A percentile compares a stretch with the other conserved stretches of the same genome.
These are phyloP conservation scores for Pseudocercospora fijiensis DNA, from an alignment of 2,329 filamentous ascomycete genomes.

Conservation along the genomic window DNA sequence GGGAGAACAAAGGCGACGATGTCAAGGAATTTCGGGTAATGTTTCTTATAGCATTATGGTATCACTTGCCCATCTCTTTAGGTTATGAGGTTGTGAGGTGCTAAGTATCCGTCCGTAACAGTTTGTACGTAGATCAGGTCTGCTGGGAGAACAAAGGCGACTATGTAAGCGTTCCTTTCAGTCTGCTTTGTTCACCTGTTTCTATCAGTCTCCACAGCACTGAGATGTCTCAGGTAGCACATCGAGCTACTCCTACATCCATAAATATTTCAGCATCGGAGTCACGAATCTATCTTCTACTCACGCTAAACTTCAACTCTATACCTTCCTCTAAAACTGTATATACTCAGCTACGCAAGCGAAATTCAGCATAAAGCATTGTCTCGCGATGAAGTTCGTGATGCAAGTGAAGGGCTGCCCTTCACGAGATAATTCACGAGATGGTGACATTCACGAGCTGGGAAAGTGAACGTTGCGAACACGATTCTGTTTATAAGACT, in stretches of 20 bases:
- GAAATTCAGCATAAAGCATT: not conserved
- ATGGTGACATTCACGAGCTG: not conserved
- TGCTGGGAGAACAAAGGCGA: not conserved
- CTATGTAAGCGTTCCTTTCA: not conserved
- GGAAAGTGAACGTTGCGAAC: not conserved
- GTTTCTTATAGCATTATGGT: too few species aligned
- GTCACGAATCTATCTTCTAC: not conserved
- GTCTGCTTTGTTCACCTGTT: not conserved
- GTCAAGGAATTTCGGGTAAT: too few species aligned
- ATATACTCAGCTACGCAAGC: not conserved
- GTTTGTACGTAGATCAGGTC: too few species aligned
- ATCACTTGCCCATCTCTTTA: too few species aligned
- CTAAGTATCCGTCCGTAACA: too few species aligned
- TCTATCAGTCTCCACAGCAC: not conserved
- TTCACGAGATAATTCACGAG: not conserved
- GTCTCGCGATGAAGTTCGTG: not conserved
- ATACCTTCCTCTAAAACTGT: not conserved
- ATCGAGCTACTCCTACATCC: not conserved
- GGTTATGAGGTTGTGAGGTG: too few species aligned
- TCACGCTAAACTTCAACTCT: not conserved
- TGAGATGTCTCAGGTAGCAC: not conserved
- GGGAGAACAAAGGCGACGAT: too few species aligned
- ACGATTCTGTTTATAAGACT: not conserved
- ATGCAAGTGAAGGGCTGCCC: not conserved
- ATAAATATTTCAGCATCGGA: not conserved